Evolutionary conservation across 768 basidiomycete species (phyloP).

Genomic region (Boletus fagicola): DNA sequence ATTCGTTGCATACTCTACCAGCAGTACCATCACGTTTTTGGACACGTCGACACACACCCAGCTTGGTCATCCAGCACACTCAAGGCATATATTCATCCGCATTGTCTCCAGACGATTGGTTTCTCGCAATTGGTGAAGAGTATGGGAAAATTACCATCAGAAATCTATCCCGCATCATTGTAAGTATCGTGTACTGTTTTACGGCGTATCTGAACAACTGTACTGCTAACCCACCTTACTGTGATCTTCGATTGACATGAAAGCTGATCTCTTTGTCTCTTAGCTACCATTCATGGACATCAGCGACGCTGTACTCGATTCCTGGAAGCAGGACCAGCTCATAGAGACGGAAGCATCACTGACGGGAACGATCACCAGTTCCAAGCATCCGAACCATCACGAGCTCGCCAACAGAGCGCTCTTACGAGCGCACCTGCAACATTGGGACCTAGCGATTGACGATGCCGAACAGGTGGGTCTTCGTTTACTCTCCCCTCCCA

Average conservation of each 20-base stretch:
- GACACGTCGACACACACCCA: background rate
- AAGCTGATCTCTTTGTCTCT: no score
- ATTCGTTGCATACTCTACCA: background rate
- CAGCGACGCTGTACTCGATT: background rate
- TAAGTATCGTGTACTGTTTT: background rate
- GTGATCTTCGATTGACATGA: background rate
- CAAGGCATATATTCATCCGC: background rate
- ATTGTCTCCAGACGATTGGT: background rate
- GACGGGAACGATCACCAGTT: background rate
- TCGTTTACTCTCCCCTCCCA: background rate
- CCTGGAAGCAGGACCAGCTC: background rate
- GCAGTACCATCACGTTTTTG: background rate
- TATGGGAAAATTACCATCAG: background rate
- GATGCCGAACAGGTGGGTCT: slow-evolving; percentile 7
- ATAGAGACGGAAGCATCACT: background rate
- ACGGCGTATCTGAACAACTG: background rate
- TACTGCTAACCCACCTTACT: background rate
- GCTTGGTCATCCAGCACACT: background rate
- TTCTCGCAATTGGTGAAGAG: background rate
- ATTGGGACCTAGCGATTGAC: background rate
- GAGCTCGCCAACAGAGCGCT: slow-evolving; percentile 4
- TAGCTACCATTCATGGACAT: background rate
- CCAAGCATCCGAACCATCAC: background rate
- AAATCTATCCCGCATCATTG: background rate
- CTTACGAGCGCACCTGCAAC: background rate